Conservation (phyloP, 176 grass and related monocot species). For the Oryza officinalis region DNA sequence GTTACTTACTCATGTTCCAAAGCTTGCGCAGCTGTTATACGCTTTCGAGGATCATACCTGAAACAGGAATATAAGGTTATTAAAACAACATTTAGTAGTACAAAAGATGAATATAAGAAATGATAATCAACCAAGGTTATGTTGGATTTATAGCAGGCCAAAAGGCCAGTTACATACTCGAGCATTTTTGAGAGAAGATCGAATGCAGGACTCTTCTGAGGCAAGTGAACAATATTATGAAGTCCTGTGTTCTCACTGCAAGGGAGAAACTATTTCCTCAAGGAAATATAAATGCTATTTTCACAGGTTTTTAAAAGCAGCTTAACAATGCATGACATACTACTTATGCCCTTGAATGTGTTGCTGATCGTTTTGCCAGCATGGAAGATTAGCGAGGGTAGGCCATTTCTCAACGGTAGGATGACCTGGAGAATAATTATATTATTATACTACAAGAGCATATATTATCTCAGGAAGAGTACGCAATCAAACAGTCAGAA, state of each 20-base stretch:
- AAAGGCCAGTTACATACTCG: constrained; percentile 60
- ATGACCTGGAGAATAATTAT: constrained; percentile 66
- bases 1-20: constrained; percentile 95
- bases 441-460: constrained; percentile 13
- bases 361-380: constrained; percentile 87
- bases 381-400: constrained; percentile 87
- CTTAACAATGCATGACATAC: constrained; percentile 56
- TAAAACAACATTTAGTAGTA: constrained; percentile 26
- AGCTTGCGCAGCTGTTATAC: constrained; percentile 94
- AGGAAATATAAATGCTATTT: constrained; percentile 18
- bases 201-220: constrained; percentile 72
- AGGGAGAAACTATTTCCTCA: constrained; percentile 31
- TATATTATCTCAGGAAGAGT: background rate
- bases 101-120: constrained; percentile 22
- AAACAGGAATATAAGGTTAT: constrained; percentile 36
- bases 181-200: constrained; percentile 99
- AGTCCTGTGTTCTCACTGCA: constrained; percentile 89
- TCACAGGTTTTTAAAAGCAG: constrained; percentile 1
- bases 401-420: constrained; percentile 98
- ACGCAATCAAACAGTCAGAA: constrained; percentile 16
- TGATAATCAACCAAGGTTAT: constrained; percentile 24
- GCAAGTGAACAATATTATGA: constrained; percentile 83
- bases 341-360: constrained; percentile 90
- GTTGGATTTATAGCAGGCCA: constrained; percentile 18
- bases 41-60: constrained; percentile 96